Evolutionary conservation across 495 filamentous ascomycete genomes (phyloP), one percentile per base, ranked within the genome.

Genomic region (Chaetomium tenue): DNA sequence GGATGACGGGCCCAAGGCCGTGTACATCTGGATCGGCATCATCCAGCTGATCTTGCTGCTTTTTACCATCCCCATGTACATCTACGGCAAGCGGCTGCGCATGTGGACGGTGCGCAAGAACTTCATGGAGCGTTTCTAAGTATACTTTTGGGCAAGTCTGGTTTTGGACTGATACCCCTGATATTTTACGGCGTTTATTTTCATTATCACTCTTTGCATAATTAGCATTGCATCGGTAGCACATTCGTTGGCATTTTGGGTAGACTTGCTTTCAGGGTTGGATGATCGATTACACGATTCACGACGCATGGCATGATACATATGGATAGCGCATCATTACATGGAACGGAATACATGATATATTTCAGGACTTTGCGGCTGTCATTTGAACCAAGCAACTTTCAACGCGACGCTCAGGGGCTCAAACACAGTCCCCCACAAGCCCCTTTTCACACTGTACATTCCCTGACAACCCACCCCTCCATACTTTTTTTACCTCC

Each of bases 101-200:
- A 96, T 97, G 92, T 97, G 93, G 93, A 97, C 94, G 0, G 91
- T 92, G 30, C 80, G 92, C 54, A 90, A 84, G 82, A 91, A 89
- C 65, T 77, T 96, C 61, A 93, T 96, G 91, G 92, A 96, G 79
- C 89, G 85, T 66, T 93, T 93, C 63, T 94, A 80, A 69, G 51
- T 37, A 11, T 0, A 6, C 25, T 12, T 26, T 20, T 53, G 46
- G 46, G 42, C 42, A 51, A 12, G 26, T 13, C 9, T 18, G 46
- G 44, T 42, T 30, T 60, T 22, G 20, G 52, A 15, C 15, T 33
- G 42, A 42, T 53, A 51, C 25, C 11, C 50, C 20, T 23, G 52
- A 22, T 48, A 25, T 26, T 28, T 55, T 40, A 22, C 46, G 22
- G 23, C 37, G 23, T 54, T 62, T 52, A 25, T 54, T 52, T 46